Percentiles rank a stretch among this genome's conserved stretches.
Conservation (phyloP, 179 eudicot genomes). For the Silene vulgaris region DNA sequence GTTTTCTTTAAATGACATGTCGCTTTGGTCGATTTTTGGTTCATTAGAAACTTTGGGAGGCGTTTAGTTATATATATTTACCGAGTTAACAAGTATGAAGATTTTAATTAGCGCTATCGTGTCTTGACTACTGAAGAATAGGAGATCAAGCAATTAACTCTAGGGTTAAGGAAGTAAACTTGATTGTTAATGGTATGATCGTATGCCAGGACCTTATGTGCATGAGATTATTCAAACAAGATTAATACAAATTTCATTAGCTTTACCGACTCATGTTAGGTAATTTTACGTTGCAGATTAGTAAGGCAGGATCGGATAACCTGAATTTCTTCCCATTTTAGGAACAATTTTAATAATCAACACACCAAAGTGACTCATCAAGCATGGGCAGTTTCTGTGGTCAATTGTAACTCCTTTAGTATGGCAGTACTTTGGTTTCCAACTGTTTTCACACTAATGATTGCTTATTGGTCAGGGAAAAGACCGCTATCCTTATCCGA, state of each 20-base stretch:
- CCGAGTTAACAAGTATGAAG: neutral
- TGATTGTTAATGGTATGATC: neutral
- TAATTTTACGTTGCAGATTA: neutral
- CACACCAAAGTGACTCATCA: neutral
- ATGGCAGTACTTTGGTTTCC: neutral
- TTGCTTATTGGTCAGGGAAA: constrained; percentile 59
- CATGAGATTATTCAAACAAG: neutral
- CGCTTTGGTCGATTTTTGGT: neutral
- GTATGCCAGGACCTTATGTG: constrained; percentile 1
- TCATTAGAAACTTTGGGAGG: neutral
- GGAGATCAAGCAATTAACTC: neutral
- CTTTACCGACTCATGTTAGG: no score
- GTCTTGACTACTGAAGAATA: neutral
- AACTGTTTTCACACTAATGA: neutral
- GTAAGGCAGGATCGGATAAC: neutral
- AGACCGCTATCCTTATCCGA: constrained; percentile 89
- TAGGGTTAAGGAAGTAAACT: neutral
- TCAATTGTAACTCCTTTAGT: constrained; percentile 8
- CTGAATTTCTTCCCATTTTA: neutral
- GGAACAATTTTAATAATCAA: neutral
- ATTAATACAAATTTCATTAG: no score
- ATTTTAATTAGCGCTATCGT: neutral
- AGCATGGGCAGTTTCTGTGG: neutral
- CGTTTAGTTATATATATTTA: neutral
- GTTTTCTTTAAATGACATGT: neutral